These are phyloP conservation scores for Actinomortierella ambigua DNA, from an alignment of 371 early-diverging fungal species.

Conservation along the genomic window DNA sequence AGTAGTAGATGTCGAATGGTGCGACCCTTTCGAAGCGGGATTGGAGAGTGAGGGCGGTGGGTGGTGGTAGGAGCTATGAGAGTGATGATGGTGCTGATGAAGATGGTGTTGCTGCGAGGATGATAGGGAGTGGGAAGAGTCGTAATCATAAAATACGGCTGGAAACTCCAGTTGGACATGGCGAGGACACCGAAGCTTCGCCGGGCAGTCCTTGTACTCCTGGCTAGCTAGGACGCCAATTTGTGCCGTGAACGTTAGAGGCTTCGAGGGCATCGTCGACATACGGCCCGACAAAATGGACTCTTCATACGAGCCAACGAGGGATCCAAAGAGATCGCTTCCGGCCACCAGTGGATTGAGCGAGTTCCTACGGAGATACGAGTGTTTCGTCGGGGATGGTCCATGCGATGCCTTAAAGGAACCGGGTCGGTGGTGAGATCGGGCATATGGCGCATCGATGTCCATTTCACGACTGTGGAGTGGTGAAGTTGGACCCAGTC, in stretches of 20 bases:
- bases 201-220: constrained; percentile 59
- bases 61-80: no score
- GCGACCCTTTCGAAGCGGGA: no score
- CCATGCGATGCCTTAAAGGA: constrained; percentile 8
- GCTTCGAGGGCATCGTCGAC: constrained; percentile 80
- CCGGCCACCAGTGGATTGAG: constrained; percentile 15
- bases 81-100: constrained; percentile 11
- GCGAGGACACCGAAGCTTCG: constrained; percentile 69
- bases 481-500: no score
- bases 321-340: constrained; percentile 56
- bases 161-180: constrained; percentile 73
- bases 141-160: constrained; percentile 75
- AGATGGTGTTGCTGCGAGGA: constrained; percentile 4
- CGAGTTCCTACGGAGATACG: constrained; percentile 30
- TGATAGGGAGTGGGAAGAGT: constrained; percentile 24
- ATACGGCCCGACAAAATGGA: constrained; percentile 82
- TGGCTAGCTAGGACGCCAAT: constrained; percentile 73
- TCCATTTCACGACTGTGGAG: no score
- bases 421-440: no score
- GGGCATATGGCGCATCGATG: no score
- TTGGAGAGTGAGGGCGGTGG: no score
- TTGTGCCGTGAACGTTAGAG: constrained; percentile 74
- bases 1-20: background rate
- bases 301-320: constrained; percentile 85
- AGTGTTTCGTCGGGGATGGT: constrained; percentile 21